phyloP scores from a whole-genome alignment of 495 filamentous ascomycete genomes.

The Penicillium salamii region DNA sequence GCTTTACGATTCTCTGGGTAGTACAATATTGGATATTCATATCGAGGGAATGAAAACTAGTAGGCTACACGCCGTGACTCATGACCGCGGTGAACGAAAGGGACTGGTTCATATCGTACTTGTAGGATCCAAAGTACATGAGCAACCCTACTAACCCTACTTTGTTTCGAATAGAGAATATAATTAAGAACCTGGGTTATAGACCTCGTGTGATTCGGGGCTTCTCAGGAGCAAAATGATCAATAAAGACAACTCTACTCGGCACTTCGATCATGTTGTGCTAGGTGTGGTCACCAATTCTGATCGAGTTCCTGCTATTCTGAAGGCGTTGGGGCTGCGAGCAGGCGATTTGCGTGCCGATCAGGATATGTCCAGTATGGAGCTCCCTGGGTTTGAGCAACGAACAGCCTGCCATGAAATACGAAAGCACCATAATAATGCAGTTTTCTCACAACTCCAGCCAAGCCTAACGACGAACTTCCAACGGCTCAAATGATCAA shows the following conservation, averaged over 20 bases:
- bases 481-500: not conserved
- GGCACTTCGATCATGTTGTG: conserved; percentile 35
- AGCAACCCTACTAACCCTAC: not conserved
- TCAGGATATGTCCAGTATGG: conserved; percentile 28
- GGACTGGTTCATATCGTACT: not conserved
- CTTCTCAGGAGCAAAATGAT: too few species aligned
- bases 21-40: not conserved
- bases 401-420: conserved; percentile 8
- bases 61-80: not conserved
- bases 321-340: conserved; percentile 58
- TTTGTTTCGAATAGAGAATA: too few species aligned
- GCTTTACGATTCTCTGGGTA: not conserved
- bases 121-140: not conserved
- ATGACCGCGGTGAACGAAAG: not conserved
- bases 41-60: not conserved
- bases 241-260: too few species aligned
- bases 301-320: conserved; percentile 59
- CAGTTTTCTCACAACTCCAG: not conserved
- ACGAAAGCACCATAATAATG: not conserved
- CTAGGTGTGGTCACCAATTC: conserved; percentile 76
- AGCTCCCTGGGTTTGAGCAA: conserved; percentile 42
- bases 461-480: too few species aligned
- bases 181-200: not conserved
- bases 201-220: too few species aligned
- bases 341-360: conserved; percentile 45